Evolutionary conservation across 2,329 filamentous ascomycete species (phyloP), one percentile per base, ranked within the genome.

Genomic region (Diaporthe vaccinii): DNA sequence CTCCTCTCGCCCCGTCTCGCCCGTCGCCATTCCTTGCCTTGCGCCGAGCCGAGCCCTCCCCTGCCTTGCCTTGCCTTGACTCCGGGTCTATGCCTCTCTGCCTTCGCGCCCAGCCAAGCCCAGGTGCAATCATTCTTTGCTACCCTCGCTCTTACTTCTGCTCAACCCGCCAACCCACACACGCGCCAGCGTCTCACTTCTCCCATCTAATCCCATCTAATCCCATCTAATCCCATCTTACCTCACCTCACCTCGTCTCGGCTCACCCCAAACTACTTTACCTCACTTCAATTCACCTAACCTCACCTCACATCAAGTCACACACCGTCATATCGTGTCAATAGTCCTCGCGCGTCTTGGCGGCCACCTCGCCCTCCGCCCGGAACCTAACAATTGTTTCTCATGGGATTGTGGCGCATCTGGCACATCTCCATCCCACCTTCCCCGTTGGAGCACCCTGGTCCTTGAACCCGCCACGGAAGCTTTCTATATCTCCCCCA

Each of bases 41-140:
- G 46, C 70, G 70, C 70, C 70, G 70, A 73, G 57, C 70, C 70
- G 70, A 73, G 36, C 17, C 14, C 34, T 44, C 57, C 59, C 71
- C 46, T 39, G 57, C 41, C 34, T 46, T 31, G 70, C 59, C 70
- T 34, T 31, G 70, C 58, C 70, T 34, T 25, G 57, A 22, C 31
- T 55, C 44, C 51, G 34, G 14, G 46, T 61, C 55, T 59, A 31
- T 72, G 61, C 41, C 20, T 34, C 62, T 68, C 31, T 28, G 46
- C 65, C 28, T 39, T 15, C 53, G 70, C 41, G 55, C 17, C 70
- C 39, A 62, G 70, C 70, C 55, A 46, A 62, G 55, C 44, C 70
- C 68, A 59, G n/a, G 41, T 39, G 55, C 70, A 53, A 7, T 69
- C 49, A 39, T 41, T 69, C 22, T 53, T 69, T 41, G 49, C 65